Evolutionary conservation across 2,329 filamentous ascomycete species (phyloP).

Genomic region (Alternaria tenuissima): DNA sequence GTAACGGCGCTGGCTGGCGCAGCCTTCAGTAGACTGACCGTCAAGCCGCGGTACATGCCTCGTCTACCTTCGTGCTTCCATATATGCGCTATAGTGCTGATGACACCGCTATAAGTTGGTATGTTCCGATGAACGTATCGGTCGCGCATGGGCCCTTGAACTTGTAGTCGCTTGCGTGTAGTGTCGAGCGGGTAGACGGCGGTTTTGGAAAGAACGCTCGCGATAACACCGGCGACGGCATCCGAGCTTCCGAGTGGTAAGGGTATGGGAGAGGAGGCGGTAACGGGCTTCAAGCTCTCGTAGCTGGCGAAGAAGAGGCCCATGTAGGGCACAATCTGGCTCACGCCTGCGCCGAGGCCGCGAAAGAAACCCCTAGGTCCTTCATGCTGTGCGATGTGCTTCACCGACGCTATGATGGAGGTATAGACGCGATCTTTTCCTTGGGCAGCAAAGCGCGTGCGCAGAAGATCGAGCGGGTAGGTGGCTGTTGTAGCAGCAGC

Average conservation of each 20-base stretch:
- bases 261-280: slow-evolving; percentile 61
- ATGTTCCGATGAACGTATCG: slow-evolving; percentile 88
- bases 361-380: slow-evolving; percentile 85
- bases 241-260: slow-evolving; percentile 79
- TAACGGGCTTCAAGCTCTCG: slow-evolving; percentile 69
- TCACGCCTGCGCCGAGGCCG: slow-evolving; percentile 80
- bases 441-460: slow-evolving; percentile 96
- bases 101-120: slow-evolving; percentile 76
- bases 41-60: slow-evolving; percentile 86
- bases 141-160: slow-evolving; percentile 85
- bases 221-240: slow-evolving; percentile 80
- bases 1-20: slow-evolving; percentile 92
- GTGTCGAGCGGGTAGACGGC: slow-evolving; percentile 92
- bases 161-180: slow-evolving; percentile 90
- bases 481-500: slow-evolving; percentile 82
- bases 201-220: slow-evolving; percentile 85
- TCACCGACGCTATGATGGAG: slow-evolving; percentile 72
- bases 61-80: slow-evolving; percentile 75
- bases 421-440: slow-evolving; percentile 81
- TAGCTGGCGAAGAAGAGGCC: slow-evolving; percentile 93
- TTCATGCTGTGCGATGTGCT: slow-evolving; percentile 77
- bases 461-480: slow-evolving; percentile 91
- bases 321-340: slow-evolving; percentile 95
- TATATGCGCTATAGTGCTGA: slow-evolving; percentile 73
- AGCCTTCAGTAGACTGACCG: slow-evolving; percentile 89